Percentiles rank a stretch among this genome's conserved stretches.
These are phyloP conservation scores for Neoconidiobolus thromboides DNA, from an alignment of 371 early-diverging fungal genomes.

Conservation along the genomic window DNA sequence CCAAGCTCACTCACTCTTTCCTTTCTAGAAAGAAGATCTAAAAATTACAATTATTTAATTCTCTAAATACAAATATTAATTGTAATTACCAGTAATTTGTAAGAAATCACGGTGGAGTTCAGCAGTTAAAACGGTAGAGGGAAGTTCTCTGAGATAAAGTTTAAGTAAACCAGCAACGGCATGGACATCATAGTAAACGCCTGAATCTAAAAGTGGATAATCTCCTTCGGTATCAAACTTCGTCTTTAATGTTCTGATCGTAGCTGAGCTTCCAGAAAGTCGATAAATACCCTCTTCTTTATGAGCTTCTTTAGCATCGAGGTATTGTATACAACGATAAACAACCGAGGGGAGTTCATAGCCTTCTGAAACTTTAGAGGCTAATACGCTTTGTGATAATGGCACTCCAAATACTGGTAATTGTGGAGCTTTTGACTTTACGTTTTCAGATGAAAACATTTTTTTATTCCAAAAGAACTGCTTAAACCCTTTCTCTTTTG, in stretches of 20 bases:
- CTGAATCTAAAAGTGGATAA: constrained; percentile 19
- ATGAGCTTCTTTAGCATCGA: constrained; percentile 59
- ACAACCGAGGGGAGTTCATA: constrained; percentile 78
- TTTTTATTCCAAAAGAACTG: no score
- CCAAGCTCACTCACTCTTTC: constrained; percentile 58
- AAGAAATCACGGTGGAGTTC: constrained; percentile 57
- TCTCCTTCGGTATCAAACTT: constrained; percentile 48
- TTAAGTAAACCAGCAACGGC: constrained; percentile 83
- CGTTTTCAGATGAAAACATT: no score
- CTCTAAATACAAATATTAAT: not conserved
- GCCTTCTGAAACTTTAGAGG: constrained; percentile 39
- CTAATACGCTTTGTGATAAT: constrained; percentile 37
- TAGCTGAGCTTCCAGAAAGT: constrained; percentile 52
- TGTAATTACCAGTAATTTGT: constrained; percentile 34
- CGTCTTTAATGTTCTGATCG: constrained; percentile 50
- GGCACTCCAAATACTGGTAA: constrained; percentile 47
- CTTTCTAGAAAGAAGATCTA: constrained; percentile 21
- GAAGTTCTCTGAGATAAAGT: constrained; percentile 75
- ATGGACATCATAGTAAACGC: constrained; percentile 62
- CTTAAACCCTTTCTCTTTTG: no score
- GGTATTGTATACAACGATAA: constrained; percentile 84
- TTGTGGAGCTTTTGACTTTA: not conserved
- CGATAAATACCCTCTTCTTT: constrained; percentile 94
- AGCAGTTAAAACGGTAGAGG: constrained; percentile 63
- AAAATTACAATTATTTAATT: not conserved